Evolutionary conservation across 2,329 filamentous ascomycete species (phyloP).

Genomic region (Madurella fahalii): DNA sequence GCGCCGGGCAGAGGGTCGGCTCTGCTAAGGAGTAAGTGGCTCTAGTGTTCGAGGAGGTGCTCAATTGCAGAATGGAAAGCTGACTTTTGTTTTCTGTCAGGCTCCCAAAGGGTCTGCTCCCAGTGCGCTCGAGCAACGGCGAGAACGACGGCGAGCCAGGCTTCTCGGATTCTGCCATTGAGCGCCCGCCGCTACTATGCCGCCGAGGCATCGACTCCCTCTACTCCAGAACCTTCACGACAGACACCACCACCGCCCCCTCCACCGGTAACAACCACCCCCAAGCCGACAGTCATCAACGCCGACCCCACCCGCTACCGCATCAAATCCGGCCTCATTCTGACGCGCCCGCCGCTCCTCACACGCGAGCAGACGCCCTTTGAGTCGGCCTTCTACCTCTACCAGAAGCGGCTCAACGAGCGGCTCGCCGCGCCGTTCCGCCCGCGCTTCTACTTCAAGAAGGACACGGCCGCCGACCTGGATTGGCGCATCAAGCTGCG

Average conservation of each 20-base stretch:
- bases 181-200: conserved; percentile 31
- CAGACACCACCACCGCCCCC: conserved; percentile 20
- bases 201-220: conserved; percentile 27
- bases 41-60: not conserved
- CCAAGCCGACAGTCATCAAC: conserved; percentile 31
- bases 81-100: conserved; percentile 13
- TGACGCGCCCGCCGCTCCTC: conserved; percentile 83
- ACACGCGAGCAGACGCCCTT: conserved; percentile 82
- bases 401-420: conserved; percentile 95
- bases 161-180: not conserved
- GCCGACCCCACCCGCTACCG: conserved; percentile 39
- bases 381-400: conserved; percentile 91
- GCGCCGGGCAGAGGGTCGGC: conserved; percentile 54
- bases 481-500: conserved; percentile 87
- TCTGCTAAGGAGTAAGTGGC: conserved; percentile 45
- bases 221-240: conserved; percentile 9
- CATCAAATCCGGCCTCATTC: conserved; percentile 65
- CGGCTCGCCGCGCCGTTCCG: conserved; percentile 83
- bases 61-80: conserved; percentile 1
- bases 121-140: conserved; percentile 29
- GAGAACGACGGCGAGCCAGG: not conserved
- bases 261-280: conserved; percentile 31
- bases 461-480: conserved; percentile 74
- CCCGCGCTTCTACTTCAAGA: conserved; percentile 91
- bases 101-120: conserved; percentile 30